Conservation (phyloP, 2,329 filamentous ascomycete species). For the Clonostachys byssicola region DNA sequence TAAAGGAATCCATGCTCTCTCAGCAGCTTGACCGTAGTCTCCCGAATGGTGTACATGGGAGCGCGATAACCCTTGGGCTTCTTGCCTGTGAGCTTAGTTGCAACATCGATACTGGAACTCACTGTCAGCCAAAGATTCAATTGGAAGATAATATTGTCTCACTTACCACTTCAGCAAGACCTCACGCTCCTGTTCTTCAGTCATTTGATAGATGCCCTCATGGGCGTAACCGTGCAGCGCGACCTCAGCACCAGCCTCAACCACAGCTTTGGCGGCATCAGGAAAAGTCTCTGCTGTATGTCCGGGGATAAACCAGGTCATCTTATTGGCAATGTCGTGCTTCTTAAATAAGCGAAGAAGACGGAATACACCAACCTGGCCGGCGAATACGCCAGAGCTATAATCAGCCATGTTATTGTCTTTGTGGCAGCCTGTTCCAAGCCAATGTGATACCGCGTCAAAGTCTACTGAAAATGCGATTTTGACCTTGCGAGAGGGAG, state of each 20-base stretch:
- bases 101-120: slow-evolving; percentile 25
- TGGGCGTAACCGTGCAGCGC: slow-evolving; percentile 45
- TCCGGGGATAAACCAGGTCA: slow-evolving; percentile 45
- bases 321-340: slow-evolving; percentile 35
- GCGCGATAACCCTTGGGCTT: slow-evolving; percentile 40
- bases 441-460: slow-evolving; percentile 46
- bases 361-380: slow-evolving; percentile 40
- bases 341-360: slow-evolving; percentile 39
- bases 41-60: slow-evolving; percentile 40
- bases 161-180: slow-evolving; percentile 30
- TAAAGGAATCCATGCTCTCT: slow-evolving; percentile 38
- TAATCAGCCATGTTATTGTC: slow-evolving; percentile 47
- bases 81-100: slow-evolving; percentile 30
- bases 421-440: slow-evolving; percentile 42
- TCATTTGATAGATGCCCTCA: slow-evolving; percentile 36
- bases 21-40: slow-evolving; percentile 36
- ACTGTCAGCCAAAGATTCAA: no score
- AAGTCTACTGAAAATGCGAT: slow-evolving; percentile 35
- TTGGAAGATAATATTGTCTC: not conserved
- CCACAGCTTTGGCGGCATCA: slow-evolving; percentile 27
- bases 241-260: slow-evolving; percentile 37
- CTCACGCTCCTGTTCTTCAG: slow-evolving; percentile 36
- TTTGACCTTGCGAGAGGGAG: slow-evolving; percentile 10
- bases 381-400: slow-evolving; percentile 43
- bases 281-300: slow-evolving; percentile 43